A percentile compares a stretch with the other conserved stretches of the same genome.
Conservation (phyloP, 768 basidiomycete species). For the Trichaptum fuscoviolaceum region DNA sequence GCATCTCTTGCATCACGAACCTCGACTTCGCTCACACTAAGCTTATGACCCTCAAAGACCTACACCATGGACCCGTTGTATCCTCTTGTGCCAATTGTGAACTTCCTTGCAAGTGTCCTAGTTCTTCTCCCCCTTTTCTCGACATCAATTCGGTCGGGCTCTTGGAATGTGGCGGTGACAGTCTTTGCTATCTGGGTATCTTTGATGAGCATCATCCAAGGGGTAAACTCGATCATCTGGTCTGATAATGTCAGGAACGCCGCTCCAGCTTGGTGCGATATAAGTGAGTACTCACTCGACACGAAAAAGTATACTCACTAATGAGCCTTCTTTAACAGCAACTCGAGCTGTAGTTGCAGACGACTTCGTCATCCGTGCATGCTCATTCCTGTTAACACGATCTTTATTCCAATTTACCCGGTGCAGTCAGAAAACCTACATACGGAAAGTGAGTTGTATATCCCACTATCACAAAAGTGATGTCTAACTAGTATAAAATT, state of each 20-base stretch:
- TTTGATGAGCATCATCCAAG: not conserved
- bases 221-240: not conserved
- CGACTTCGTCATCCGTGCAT: not conserved
- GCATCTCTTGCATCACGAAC: not conserved
- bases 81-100: constrained; percentile 29
- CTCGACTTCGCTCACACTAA: not conserved
- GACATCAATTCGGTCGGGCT: not conserved
- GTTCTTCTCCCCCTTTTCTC: constrained; percentile 35
- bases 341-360: not conserved
- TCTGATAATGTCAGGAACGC: not conserved
- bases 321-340: not conserved
- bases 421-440: not conserved
- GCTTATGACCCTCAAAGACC: not conserved
- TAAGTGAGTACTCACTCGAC: not conserved
- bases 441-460: not conserved
- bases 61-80: constrained; percentile 18
- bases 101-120: constrained; percentile 30
- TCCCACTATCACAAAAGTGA: not conserved
- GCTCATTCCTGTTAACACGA: not conserved
- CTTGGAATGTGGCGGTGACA: not conserved
- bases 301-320: too few relatives aligned
- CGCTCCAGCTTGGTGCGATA: constrained; percentile 1
- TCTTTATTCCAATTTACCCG: not conserved
- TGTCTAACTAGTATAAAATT: not conserved
- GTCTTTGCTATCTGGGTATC: not conserved